A percentile compares a stretch with the other conserved stretches of the same genome.
These are phyloP conservation scores for Penicillium riverlandense DNA, from an alignment of 495 filamentous ascomycete genomes.

Conservation along the genomic window DNA sequence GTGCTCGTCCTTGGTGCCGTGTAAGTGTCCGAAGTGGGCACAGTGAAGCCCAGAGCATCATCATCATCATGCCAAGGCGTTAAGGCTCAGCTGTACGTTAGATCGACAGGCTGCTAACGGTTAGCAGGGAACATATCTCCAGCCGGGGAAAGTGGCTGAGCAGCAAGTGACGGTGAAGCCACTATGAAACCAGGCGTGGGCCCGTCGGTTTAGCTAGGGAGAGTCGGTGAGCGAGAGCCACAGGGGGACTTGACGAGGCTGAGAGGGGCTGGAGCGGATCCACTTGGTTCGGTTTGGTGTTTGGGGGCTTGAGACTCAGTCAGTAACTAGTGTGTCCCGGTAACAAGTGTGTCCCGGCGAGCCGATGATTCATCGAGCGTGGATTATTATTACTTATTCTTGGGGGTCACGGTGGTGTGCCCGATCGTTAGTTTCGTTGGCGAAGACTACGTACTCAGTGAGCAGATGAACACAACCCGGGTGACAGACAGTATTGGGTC, in stretches of 20 bases:
- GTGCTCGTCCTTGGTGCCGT: background rate
- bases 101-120: no score
- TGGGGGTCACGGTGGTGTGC: no score
- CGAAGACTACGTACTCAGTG: no score
- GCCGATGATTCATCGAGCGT: slow-evolving; percentile 5
- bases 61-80: background rate
- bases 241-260: background rate
- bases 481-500: no score
- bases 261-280: background rate
- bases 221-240: background rate
- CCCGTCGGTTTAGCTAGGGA: background rate
- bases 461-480: no score
- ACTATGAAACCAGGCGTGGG: background rate
- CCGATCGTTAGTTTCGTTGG: no score
- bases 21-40: background rate
- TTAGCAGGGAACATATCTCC: no score
- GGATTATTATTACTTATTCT: background rate
- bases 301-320: background rate
- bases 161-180: background rate
- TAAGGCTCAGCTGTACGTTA: background rate
- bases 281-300: background rate
- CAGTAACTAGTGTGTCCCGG: no score
- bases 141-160: background rate
- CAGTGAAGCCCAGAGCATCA: background rate
- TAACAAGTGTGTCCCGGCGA: background rate